Base-by-base conservation (phyloP, 495 filamentous ascomycete genomes). In the Letharia lupina region DNA sequence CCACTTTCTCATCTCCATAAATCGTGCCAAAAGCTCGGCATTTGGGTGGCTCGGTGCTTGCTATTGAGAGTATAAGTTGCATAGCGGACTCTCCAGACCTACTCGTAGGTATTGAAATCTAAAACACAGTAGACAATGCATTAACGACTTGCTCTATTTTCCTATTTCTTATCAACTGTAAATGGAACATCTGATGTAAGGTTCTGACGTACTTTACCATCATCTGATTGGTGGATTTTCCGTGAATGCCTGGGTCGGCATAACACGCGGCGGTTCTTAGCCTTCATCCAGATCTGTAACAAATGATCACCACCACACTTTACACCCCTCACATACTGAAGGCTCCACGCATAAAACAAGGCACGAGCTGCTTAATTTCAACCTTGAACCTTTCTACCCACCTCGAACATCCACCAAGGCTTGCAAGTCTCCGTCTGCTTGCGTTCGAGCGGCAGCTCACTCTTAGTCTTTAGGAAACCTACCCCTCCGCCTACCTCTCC, bases 181-280 rank as follows among this genome's bases (percentile, higher is more conserved):
- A 45, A 58, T n/a, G 33, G 18, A 65, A 37, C 31, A 13, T 60
- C 41, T 37, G 33, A 57, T 37, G 63, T 40, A 13, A 44, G 20
- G 5, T 60, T 16, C 33, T 60, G 63, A 65, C 54, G 56, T 65
- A 60, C 52, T 44, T 28, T 23, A 31, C 41, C 3, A 28, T n/a
- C 28, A 48, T 47, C n/a, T 50, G 56, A 65, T 65, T 65, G 63
- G 63, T 37, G 23, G 33, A 28, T 12, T 31, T 16, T 47, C 33
- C 16, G 47, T 60, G n/a, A 39, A 35, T 60, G 56, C 54, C 60
- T 59, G 52, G 56, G 4, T 45, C 54, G 56, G 63, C 56, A 45
- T 65, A 65, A 60, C 42, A 42, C 15, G 63, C 63, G 35, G 54
- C 54, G 15, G 31, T 59, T 54, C 40, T 58, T 45, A 65, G 52